These are phyloP conservation scores for Boletellus ananas DNA, from an alignment of 768 basidiomycete genomes.

Conservation along the genomic window DNA sequence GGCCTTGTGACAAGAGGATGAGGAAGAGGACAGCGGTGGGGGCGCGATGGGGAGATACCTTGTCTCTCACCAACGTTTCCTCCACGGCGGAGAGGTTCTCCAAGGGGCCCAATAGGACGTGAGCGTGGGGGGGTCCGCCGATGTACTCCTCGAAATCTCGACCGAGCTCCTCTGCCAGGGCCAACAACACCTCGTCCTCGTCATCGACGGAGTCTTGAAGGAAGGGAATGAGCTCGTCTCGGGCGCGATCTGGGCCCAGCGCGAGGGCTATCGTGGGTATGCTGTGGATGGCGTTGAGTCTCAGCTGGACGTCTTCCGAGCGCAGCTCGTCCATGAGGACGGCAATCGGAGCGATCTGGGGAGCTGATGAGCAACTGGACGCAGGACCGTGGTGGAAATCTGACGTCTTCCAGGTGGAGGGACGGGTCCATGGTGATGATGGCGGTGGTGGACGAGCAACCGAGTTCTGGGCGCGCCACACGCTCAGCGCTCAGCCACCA, in stretches of 20 bases:
- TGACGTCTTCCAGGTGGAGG: slow-evolving; percentile 66
- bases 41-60: slow-evolving; percentile 50
- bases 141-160: slow-evolving; percentile 91
- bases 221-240: slow-evolving; percentile 94
- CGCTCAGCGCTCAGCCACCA: neutral
- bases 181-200: slow-evolving; percentile 96
- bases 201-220: slow-evolving; percentile 99
- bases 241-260: slow-evolving; percentile 89
- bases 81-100: slow-evolving; percentile 96
- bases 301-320: slow-evolving; percentile 94
- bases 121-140: slow-evolving; percentile 84
- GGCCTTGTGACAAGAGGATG: slow-evolving; percentile 51
- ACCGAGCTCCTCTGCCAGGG: slow-evolving; percentile 93
- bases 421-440: slow-evolving; percentile 53
- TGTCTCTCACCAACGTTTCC: slow-evolving; percentile 96
- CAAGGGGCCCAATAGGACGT: slow-evolving; percentile 84
- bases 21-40: neutral
- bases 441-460: slow-evolving; percentile 1
- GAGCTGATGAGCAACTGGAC: slow-evolving; percentile 17
- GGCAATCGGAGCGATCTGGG: slow-evolving; percentile 87
- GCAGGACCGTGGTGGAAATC: slow-evolving; percentile 22
- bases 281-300: slow-evolving; percentile 95
- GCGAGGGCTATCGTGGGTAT: slow-evolving; percentile 98
- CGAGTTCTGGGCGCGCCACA: slow-evolving; percentile 22
- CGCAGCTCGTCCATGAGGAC: slow-evolving; percentile 97